Conservation (phyloP, 2,329 filamentous ascomycete species). For the Colletotrichum navitas region DNA sequence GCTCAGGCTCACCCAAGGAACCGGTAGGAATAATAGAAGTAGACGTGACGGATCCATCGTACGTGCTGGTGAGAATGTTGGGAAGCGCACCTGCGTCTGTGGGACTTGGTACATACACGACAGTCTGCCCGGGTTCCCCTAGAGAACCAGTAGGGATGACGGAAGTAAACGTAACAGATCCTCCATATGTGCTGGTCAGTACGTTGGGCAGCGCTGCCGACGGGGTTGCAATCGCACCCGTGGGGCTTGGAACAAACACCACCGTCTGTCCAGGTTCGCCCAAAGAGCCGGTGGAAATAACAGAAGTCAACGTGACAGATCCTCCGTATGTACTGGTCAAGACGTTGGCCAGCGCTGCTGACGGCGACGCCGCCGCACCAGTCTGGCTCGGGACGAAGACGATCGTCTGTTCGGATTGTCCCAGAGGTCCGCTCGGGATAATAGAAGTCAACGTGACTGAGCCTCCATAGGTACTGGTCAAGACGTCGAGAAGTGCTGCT, state of each 20-base stretch:
- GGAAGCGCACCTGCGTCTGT: background rate
- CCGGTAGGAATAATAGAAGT: conserved; percentile 6
- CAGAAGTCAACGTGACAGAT: conserved; percentile 7
- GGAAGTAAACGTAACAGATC: background rate
- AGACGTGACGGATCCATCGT: conserved; percentile 24
- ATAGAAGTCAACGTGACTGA: conserved; percentile 9
- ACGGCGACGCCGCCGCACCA: no score
- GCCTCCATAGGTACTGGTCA: conserved; percentile 26
- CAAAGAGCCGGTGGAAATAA: background rate
- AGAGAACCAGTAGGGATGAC: background rate
- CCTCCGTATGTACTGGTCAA: no score
- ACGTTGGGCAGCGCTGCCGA: background rate
- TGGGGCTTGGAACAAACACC: conserved; percentile 11
- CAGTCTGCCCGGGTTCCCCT: background rate
- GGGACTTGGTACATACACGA: conserved; percentile 5
- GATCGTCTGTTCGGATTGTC: conserved; percentile 2
- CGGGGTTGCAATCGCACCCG: background rate
- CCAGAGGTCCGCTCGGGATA: background rate
- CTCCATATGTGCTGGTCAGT: conserved; percentile 6
- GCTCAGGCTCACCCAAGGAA: background rate
- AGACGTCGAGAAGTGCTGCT: no score
- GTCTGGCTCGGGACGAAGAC: background rate
- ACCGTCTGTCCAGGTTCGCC: conserved; percentile 11
- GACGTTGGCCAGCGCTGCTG: no score
- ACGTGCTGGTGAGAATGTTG: conserved; percentile 22